Conservation (phyloP, 2,329 filamentous ascomycete genomes). For the Microdochium bolleyi region DNA sequence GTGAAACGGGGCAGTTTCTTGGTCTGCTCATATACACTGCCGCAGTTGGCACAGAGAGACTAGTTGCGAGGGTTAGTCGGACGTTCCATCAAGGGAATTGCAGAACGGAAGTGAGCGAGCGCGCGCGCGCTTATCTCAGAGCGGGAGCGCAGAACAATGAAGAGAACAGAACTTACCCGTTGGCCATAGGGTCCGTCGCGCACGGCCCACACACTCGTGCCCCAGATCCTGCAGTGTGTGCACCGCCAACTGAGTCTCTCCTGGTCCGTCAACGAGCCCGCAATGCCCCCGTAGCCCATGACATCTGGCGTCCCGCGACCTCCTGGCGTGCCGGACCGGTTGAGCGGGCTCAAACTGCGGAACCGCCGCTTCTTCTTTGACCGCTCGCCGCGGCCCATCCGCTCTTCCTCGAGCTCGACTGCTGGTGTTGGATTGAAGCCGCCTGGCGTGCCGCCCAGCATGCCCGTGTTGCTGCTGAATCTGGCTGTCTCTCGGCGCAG, state of each 20-base stretch:
- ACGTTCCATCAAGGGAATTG: not conserved
- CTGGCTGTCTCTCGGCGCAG: constrained; percentile 84
- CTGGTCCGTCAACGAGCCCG: constrained; percentile 60
- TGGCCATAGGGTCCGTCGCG: constrained; percentile 81
- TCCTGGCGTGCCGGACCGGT: constrained; percentile 58
- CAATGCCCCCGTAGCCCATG: constrained; percentile 57
- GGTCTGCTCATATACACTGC: constrained; percentile 80
- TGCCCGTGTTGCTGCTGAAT: constrained; percentile 79
- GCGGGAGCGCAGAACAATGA: no score
- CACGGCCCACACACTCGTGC: constrained; percentile 88
- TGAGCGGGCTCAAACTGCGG: constrained; percentile 75
- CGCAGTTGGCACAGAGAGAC: constrained; percentile 91
- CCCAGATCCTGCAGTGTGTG: constrained; percentile 79
- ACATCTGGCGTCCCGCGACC: constrained; percentile 76
- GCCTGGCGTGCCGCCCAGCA: constrained; percentile 65
- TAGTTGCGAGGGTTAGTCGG: constrained; percentile 24
- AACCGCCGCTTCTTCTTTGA: constrained; percentile 95
- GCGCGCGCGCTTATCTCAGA: no score
- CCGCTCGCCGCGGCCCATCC: constrained; percentile 84
- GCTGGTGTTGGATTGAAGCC: constrained; percentile 34
- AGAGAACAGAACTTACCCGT: constrained; percentile 51
- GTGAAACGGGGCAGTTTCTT: constrained; percentile 74
- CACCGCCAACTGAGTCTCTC: constrained; percentile 85
- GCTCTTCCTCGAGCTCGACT: constrained; percentile 57
- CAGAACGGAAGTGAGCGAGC: constrained; percentile 6